Evolutionary conservation across 2,329 filamentous ascomycete species (phyloP), one percentile per base, ranked within the genome.

Genomic region (Lachnellula suecica): DNA sequence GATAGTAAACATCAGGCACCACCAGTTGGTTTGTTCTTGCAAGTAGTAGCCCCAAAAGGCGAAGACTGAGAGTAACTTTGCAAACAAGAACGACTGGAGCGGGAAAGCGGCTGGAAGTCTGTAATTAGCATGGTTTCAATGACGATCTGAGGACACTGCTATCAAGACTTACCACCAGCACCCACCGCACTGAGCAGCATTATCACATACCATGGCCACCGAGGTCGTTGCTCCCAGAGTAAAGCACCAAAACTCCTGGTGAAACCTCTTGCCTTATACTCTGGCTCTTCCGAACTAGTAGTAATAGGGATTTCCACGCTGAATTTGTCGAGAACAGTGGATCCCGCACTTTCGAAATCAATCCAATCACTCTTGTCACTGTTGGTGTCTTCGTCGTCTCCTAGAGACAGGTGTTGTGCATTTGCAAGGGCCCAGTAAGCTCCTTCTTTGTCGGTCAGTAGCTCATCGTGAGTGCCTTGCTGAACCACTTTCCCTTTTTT

Each of bases 401-500:
- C 41, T 23, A 47, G 44, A 17, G 45, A 51, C 20, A 86, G 71
- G 41, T 79, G 73, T 58, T 86, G 83, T 2, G 82, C 82, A 50
- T 79, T 72, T 2, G 91, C 87, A 4, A 91, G 78, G 1, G 77
- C 78, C 23, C 78, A 78, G 62, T 92, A 92, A n/a, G 87, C 74
- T 1, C 87, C 82, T 1, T 72, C 74, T 4, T 81, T 74, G n/a
- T 55, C 34, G 3, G 74, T 66, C 1, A 94, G 73, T 1, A 95
- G 78, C 40, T 83, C 79, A 7, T 89, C 81, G 59, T 95, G 90
- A 0, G 81, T 90, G 0, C 91, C 91, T 59, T 85, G 74, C 67
- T 96, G 89, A 8, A 87, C 78, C 0, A 91, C 81, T 47, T 79
- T 77, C 15, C 90, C 90, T 53, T 85, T 82, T 55, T 88, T 79